Percentiles rank a stretch among this genome's conserved stretches.
These are phyloP conservation scores for Amanita polypyramis DNA, from an alignment of 768 basidiomycete genomes.

Conservation along the genomic window DNA sequence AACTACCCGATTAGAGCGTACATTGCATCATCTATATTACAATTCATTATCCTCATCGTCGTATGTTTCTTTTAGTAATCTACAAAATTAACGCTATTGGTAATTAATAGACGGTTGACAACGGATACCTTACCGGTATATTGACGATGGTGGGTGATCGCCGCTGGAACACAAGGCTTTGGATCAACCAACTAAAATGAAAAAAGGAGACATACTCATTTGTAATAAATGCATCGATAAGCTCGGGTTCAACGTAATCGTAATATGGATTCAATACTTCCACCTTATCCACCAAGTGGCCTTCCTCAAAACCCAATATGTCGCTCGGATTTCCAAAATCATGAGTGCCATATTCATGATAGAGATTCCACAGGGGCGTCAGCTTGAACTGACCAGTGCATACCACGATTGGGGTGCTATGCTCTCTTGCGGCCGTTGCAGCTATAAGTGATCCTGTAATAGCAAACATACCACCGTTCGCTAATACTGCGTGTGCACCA, in stretches of 20 bases:
- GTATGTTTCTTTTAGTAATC: conserved; percentile 87
- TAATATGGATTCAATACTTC: conserved; percentile 95
- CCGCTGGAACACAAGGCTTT: conserved; percentile 43
- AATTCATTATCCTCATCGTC: conserved; percentile 91
- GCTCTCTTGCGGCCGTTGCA: conserved; percentile 79
- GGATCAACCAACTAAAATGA: conserved; percentile 2
- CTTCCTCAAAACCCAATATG: conserved; percentile 68
- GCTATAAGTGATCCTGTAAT: conserved; percentile 77
- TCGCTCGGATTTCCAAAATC: conserved; percentile 64
- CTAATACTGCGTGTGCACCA: conserved; percentile 91
- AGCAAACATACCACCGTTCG: conserved; percentile 94
- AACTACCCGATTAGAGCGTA: conserved; percentile 12
- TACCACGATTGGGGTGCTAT: conserved; percentile 87
- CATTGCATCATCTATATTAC: conserved; percentile 25
- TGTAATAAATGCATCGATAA: conserved; percentile 90
- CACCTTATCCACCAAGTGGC: conserved; percentile 72
- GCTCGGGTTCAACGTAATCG: conserved; percentile 88
- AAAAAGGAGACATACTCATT: conserved; percentile 69
- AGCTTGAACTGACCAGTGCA: conserved; percentile 96
- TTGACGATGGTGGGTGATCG: conserved; percentile 91
- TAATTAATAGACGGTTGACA: not conserved
- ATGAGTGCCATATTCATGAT: conserved; percentile 76
- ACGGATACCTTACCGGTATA: conserved; percentile 55
- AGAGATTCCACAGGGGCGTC: conserved; percentile 83
- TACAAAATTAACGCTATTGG: conserved; percentile 18